Percentiles rank a stretch among this genome's conserved stretches.
phyloP scores from a whole-genome alignment of 371 early-diverging fungal genomes.

The Conidiobolus incongruus region DNA sequence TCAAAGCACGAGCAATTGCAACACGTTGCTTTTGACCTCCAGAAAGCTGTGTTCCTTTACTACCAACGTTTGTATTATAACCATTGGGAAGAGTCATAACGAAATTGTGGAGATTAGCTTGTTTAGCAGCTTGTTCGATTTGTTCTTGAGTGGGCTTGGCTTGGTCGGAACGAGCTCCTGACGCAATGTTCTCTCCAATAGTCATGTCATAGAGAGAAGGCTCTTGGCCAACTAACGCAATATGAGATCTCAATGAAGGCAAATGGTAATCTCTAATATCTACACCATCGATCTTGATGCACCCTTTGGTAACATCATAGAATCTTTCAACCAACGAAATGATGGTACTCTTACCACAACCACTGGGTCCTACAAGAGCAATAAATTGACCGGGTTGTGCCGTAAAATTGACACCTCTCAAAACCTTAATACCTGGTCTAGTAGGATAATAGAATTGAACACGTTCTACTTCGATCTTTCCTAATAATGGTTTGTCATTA shows the following conservation, averaged over 20 bases:
- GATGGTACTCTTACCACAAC: slow-evolving; percentile 51
- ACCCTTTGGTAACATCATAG: slow-evolving; percentile 38
- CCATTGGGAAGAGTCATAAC: slow-evolving; percentile 35
- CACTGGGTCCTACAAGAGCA: slow-evolving; percentile 9
- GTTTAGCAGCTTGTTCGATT: slow-evolving; percentile 29
- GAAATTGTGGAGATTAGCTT: slow-evolving; percentile 59
- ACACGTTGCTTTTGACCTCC: slow-evolving; percentile 56
- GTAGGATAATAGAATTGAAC: slow-evolving; percentile 68
- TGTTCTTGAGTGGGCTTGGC: slow-evolving; percentile 18
- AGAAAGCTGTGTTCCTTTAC: slow-evolving; percentile 37
- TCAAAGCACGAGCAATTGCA: slow-evolving; percentile 40
- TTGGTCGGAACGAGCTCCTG: slow-evolving; percentile 13
- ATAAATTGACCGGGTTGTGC: slow-evolving; percentile 34
- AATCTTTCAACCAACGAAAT: slow-evolving; percentile 40
- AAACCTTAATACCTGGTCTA: slow-evolving; percentile 48
- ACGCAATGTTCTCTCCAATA: slow-evolving; percentile 64
- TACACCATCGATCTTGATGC: slow-evolving; percentile 36
- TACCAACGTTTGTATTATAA: slow-evolving; percentile 59
- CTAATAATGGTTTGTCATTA: slow-evolving; percentile 15
- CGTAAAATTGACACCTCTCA: slow-evolving; percentile 35
- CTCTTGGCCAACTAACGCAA: slow-evolving; percentile 77
- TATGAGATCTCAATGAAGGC: slow-evolving; percentile 31
- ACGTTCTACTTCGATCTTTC: slow-evolving; percentile 25
- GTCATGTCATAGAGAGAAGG: slow-evolving; percentile 64
- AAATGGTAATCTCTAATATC: slow-evolving; percentile 34